phyloP scores from a whole-genome alignment of 768 basidiomycete genomes.

The Mrakia frigida region DNA sequence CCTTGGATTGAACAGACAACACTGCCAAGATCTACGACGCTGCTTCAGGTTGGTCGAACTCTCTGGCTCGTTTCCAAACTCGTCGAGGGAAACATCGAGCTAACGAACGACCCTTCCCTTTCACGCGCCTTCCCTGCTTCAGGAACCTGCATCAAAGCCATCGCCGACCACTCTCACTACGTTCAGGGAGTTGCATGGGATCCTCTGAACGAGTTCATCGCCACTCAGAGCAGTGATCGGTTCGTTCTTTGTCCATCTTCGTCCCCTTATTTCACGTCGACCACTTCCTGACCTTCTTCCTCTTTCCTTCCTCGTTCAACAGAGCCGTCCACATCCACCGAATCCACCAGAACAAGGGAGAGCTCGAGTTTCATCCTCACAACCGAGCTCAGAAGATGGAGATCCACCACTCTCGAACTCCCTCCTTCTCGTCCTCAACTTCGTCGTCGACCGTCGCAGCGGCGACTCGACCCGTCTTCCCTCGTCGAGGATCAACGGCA shows the following conservation, averaged over 20 bases:
- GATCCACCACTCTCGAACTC: constrained; percentile 43
- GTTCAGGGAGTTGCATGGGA: constrained; percentile 99
- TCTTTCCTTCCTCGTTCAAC: neutral
- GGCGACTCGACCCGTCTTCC: constrained; percentile 41
- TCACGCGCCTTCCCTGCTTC: neutral
- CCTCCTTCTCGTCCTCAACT: constrained; percentile 41
- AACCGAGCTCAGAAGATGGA: constrained; percentile 39
- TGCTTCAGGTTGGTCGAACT: constrained; percentile 56
- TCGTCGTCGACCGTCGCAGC: constrained; percentile 37
- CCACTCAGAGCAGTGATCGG: constrained; percentile 93
- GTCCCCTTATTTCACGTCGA: neutral
- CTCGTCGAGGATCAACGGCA: constrained; percentile 38
- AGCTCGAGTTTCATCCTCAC: constrained; percentile 66
- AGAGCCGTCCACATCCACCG: constrained; percentile 87
- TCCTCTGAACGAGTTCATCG: constrained; percentile 91
- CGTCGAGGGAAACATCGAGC: too few relatives aligned
- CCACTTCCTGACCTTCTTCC: neutral
- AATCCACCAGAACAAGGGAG: constrained; percentile 70
- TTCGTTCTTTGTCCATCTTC: constrained; percentile 32
- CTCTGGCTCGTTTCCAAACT: neutral
- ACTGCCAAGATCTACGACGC: constrained; percentile 77
- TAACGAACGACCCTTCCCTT: neutral
- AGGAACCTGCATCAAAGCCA: constrained; percentile 84
- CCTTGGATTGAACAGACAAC: constrained; percentile 55
- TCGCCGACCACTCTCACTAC: constrained; percentile 90